These are phyloP conservation scores for Pyrus betulifolia DNA, from an alignment of 306 rosid genomes.

Conservation along the genomic window DNA sequence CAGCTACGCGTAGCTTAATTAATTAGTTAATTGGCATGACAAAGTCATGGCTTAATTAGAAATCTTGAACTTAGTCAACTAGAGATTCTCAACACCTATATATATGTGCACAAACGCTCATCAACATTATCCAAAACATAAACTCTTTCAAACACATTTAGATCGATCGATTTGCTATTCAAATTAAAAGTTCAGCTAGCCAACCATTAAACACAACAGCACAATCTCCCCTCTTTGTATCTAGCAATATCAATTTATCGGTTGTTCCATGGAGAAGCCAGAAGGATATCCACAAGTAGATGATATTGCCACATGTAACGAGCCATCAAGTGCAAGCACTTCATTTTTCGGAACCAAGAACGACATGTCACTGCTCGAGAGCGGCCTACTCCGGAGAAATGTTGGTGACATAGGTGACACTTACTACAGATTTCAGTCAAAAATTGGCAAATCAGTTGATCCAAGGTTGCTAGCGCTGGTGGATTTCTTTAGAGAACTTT, in stretches of 20 bases:
- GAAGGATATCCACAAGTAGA: conserved; percentile 20
- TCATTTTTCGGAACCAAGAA: background rate
- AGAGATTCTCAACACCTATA: background rate
- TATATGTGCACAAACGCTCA: background rate
- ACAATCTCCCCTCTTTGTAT: background rate
- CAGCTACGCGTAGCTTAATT: background rate
- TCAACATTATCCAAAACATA: background rate
- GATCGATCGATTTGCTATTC: background rate
- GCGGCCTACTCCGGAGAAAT: conserved; percentile 11
- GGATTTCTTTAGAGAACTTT: conserved; percentile 38
- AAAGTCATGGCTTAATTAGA: background rate
- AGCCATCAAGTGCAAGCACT: background rate
- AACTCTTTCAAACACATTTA: background rate
- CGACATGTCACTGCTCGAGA: conserved; percentile 17
- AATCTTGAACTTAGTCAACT: background rate
- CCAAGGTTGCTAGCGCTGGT: conserved; percentile 22
- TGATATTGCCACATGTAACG: background rate
- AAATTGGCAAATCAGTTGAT: conserved; percentile 19
- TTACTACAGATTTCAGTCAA: conserved; percentile 18
- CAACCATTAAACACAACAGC: background rate
- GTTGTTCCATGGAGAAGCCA: conserved; percentile 15
- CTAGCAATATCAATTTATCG: background rate
- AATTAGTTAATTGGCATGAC: background rate
- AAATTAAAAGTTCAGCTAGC: background rate
- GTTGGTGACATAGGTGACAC: background rate